Percentiles rank a stretch among this genome's conserved stretches.
Evolutionary conservation across 176 grass and related monocot genomes (phyloP).

Genomic region (Avena atlantica): DNA sequence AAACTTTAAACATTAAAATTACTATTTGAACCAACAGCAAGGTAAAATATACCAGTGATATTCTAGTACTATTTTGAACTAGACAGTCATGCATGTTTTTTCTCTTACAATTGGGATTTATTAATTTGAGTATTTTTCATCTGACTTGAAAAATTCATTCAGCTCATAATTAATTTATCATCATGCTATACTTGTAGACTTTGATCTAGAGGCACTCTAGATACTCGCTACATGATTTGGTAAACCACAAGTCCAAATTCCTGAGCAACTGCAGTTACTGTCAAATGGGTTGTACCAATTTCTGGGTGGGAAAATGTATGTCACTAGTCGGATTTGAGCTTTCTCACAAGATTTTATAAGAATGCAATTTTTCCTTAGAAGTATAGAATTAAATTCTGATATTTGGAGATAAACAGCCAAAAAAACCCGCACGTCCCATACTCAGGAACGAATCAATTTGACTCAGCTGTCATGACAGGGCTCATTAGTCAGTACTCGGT

Average conservation of each 20-base stretch:
- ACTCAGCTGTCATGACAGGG: neutral
- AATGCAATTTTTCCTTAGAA: neutral
- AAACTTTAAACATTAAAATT: neutral
- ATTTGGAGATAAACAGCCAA: neutral
- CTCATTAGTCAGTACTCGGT: neutral
- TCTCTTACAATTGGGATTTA: neutral
- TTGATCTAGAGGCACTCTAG: neutral
- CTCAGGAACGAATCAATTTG: neutral
- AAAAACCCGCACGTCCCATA: neutral
- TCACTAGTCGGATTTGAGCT: neutral
- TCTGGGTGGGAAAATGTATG: neutral
- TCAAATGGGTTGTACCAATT: neutral
- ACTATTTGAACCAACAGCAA: neutral
- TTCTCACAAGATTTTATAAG: neutral
- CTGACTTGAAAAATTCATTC: neutral
- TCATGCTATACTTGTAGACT: neutral
- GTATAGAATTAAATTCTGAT: neutral
- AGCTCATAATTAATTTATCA: neutral
- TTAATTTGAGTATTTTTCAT: conserved; percentile 1
- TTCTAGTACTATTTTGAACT: neutral
- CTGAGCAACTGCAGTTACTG: neutral
- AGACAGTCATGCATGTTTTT: conserved; percentile 8
- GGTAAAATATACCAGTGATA: neutral
- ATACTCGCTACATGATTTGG: neutral
- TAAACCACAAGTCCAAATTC: neutral